Evolutionary conservation across 805 yeast species (phyloP), one percentile per base, ranked within the genome.

Genomic region (Debaryomyces maramus): DNA sequence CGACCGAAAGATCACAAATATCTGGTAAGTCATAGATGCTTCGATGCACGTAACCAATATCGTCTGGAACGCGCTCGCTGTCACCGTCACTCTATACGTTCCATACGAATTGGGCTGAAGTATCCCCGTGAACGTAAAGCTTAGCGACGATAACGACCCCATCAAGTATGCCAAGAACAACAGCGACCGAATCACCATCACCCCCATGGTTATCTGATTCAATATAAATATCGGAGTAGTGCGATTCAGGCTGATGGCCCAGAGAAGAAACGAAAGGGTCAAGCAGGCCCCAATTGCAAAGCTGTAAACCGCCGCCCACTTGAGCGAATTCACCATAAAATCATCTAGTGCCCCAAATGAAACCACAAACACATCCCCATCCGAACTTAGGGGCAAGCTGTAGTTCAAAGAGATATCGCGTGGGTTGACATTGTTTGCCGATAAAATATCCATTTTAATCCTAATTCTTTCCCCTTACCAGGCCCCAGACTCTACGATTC

Each of bases 181-280:
- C 2, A 77, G 73, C 1, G 89, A 77, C 38, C 85, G 83, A 11
- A 88, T 41, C 4, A 83, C 58, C 38, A 83, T 61, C 4, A 80
- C 55, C 2, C 77, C 36, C 38, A 91, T 65, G 23, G 85, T 77
- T 2, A 70, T 36, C 55, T 81, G 81, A 60, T 90, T 89, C 32
- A 88, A 61, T n/a, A 81, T 58, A 58, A 88, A 91, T 20, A 88
- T 77, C 6, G 89, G 86, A 0, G 90, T 78, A 16, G 61, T 72
- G 50, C 72, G 78, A 43, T 75, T 77, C 39, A 72, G 75, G 26
- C 51, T 40, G 16, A 49, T 34, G 10, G 53, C 33, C 32, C 43
- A 32, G 20, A 53, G 44, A 7, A 48, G 38, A 3, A 45, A 15
- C 15, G 50, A 39, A 15, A 55, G 37, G 1, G 52, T 29, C 9